Evolutionary conservation across 169 alveolate species (phyloP), one percentile per base, ranked within the genome.

Genomic region (Plasmodium malariae): DNA sequence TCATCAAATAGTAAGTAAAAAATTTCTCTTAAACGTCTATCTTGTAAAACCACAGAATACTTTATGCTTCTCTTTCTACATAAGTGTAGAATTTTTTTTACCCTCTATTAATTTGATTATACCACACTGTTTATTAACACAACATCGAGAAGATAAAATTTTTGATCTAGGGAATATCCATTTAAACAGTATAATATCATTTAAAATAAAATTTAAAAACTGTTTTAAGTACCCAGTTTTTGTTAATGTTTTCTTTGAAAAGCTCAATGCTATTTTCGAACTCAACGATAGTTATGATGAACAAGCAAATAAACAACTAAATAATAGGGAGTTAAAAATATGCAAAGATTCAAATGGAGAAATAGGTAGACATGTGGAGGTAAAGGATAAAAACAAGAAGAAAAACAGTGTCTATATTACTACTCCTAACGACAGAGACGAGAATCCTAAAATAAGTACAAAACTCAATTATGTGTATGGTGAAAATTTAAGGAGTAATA

Each of bases 21-120:
- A 67, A 67, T 83, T 67, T 83, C 70, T 83, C 26, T 57, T 83
- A 51, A 83, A 83, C 49, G 26, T 83, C 1, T 45, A 67, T 60
- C 37, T 83, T 55, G 55, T 40, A 11, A 83, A 51, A 32, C 54
- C 65, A 11, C 43, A 48, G 51, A 49, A 45, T 48, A 5, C 19
- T 30, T 67, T 83, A 34, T 83, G 91, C 45, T 83, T 67, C 67
- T 67, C 85, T 43, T 83, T 83, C 54, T 83, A 83, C 59, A 83
- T 83, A 54, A 83, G 40, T 67, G 83, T 83, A 9, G 83, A 83
- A 51, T 83, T 83, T 68, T 83, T 37, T 83, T 83, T 83, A 43
- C 91, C 91, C 12, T 65, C 85, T 59, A 68, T 67, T 49, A 67
- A 83, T 51, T 28, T 83, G 34, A 83, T 48, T 9, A 17, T 83